Percentiles rank a stretch among this genome's conserved stretches.
Evolutionary conservation across 768 basidiomycete species (phyloP).

Genomic region (Calocybe cyanea): DNA sequence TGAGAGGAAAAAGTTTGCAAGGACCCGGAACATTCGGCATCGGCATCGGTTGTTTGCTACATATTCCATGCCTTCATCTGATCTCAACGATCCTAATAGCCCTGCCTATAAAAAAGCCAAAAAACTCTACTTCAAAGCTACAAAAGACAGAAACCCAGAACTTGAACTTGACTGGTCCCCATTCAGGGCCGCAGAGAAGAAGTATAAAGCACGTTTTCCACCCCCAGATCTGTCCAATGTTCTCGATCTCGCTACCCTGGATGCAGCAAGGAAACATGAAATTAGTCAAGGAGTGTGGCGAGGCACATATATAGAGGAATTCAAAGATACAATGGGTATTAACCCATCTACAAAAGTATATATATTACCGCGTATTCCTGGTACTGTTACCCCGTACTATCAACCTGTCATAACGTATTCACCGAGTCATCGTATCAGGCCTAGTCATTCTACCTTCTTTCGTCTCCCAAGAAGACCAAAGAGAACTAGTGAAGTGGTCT

Average conservation of each 20-base stretch:
- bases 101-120: constrained; percentile 57
- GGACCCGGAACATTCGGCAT: constrained; percentile 6
- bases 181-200: constrained; percentile 77
- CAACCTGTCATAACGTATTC: constrained; percentile 6
- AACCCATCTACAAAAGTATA: constrained; percentile 32
- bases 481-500: constrained; percentile 65
- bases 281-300: constrained; percentile 43
- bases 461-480: constrained; percentile 59
- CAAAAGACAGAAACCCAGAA: constrained; percentile 44
- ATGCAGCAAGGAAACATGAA: constrained; percentile 37
- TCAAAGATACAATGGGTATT: constrained; percentile 25
- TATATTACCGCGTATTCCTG: constrained; percentile 52
- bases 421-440: constrained; percentile 42
- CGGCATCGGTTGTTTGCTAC: constrained; percentile 26
- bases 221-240: constrained; percentile 69
- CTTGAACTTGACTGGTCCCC: constrained; percentile 62
- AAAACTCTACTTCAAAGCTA: constrained; percentile 56
- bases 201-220: constrained; percentile 74
- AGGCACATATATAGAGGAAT: constrained; percentile 38
- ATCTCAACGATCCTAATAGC: constrained; percentile 42
- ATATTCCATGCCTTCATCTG: constrained; percentile 24
- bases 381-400: constrained; percentile 31
- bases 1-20: neutral
- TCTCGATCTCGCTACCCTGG: constrained; percentile 59
- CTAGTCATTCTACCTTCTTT: constrained; percentile 82